These are phyloP conservation scores for Psilocybe subaeruginosa DNA, from an alignment of 768 basidiomycete species.

Conservation along the genomic window DNA sequence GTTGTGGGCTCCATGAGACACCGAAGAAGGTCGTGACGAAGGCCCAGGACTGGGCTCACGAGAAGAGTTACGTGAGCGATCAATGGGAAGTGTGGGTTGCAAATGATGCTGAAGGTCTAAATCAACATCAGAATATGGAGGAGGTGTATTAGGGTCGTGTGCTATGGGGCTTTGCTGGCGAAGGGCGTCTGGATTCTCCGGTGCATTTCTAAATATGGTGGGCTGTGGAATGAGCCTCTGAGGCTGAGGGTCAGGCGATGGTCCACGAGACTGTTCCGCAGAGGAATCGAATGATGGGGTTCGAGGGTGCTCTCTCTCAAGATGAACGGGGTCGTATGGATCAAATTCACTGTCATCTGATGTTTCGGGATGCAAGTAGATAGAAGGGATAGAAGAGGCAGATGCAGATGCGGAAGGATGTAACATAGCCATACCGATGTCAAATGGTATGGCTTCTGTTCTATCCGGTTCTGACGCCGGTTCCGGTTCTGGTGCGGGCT, in stretches of 20 bases:
- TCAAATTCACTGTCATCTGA: conserved; percentile 22
- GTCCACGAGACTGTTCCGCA: conserved; percentile 11
- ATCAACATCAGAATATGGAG: conserved; percentile 9
- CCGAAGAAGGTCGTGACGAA: background rate
- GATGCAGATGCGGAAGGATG: conserved; percentile 15
- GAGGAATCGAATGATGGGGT: conserved; percentile 17
- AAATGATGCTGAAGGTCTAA: conserved; percentile 3
- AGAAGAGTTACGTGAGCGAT: conserved; percentile 11
- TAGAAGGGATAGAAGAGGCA: conserved; percentile 15
- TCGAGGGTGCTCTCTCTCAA: conserved; percentile 20
- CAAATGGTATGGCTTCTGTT: conserved; percentile 19
- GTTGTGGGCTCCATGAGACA: background rate
- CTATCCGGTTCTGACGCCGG: conserved; percentile 9
- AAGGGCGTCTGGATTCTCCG: conserved; percentile 1
- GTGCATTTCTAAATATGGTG: background rate
- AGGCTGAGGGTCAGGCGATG: conserved; percentile 9
- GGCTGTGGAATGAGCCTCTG: conserved; percentile 7
- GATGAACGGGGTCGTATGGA: conserved; percentile 28
- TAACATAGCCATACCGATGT: conserved; percentile 33
- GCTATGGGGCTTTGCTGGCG: background rate
- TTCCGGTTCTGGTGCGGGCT: background rate
- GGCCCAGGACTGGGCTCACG: conserved; percentile 10
- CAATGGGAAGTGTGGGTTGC: background rate
- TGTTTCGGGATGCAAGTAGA: conserved; percentile 19
- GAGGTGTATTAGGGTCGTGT: conserved; percentile 11